Evolutionary conservation across 345 rosid genomes (phyloP).

Genomic region (Theobroma cacao): DNA sequence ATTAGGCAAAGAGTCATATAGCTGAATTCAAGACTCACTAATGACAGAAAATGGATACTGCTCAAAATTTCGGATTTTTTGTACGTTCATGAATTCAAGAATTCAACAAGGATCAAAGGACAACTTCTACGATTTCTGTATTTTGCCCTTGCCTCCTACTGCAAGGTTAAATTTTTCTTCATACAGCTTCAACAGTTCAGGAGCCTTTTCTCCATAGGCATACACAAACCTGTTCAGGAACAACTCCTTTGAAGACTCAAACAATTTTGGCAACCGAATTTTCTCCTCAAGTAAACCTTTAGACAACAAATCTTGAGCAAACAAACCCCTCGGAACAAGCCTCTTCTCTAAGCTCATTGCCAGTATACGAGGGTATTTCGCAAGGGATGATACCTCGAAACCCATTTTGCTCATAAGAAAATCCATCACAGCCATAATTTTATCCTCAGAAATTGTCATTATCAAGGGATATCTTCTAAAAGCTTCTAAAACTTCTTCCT

Average conservation of each 20-base stretch:
- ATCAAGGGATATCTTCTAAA: slow-evolving; percentile 8
- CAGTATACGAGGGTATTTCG: neutral
- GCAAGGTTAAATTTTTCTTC: slow-evolving; percentile 14
- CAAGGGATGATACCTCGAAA: neutral
- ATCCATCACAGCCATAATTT: slow-evolving; percentile 13
- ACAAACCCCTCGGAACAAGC: slow-evolving; percentile 20
- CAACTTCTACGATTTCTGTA: too few relatives aligned
- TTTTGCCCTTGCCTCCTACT: too few relatives aligned
- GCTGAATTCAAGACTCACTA: too few relatives aligned
- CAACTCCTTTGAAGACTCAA: slow-evolving; percentile 26
- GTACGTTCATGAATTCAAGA: too few relatives aligned
- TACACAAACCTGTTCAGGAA: slow-evolving; percentile 37
- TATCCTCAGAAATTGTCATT: slow-evolving; percentile 18
- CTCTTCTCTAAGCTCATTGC: slow-evolving; percentile 21
- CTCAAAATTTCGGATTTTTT: too few relatives aligned
- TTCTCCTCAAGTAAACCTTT: slow-evolving; percentile 5
- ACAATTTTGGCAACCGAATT: slow-evolving; percentile 30
- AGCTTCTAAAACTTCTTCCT: slow-evolving; percentile 15
- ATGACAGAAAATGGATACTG: too few relatives aligned
- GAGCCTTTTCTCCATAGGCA: slow-evolving; percentile 30
- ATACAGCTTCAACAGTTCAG: slow-evolving; percentile 35
- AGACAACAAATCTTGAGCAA: neutral
- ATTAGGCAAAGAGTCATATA: too few relatives aligned
- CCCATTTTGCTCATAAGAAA: slow-evolving; percentile 23
- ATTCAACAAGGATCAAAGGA: too few relatives aligned